Percentiles rank a stretch among this genome's conserved stretches.
Conservation (phyloP, 768 basidiomycete genomes). For the Leccinum obscurum region DNA sequence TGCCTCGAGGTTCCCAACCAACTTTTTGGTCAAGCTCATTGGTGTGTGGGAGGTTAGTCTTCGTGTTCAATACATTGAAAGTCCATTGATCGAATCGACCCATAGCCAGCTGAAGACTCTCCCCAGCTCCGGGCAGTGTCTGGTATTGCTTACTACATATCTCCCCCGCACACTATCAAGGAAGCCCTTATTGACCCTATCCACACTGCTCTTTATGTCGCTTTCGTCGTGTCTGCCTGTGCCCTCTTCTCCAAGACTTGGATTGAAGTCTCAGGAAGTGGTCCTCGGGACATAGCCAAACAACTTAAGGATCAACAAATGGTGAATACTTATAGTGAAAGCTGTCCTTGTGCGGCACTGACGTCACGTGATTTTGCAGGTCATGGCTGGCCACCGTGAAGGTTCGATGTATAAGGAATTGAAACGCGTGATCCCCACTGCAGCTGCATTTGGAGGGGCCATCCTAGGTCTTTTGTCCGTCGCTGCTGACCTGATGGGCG, state of each 20-base stretch:
- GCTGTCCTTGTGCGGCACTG: slow-evolving; percentile 3
- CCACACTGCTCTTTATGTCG: slow-evolving; percentile 87
- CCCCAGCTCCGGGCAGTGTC: slow-evolving; percentile 88
- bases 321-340: slow-evolving; percentile 42
- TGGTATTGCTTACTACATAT: slow-evolving; percentile 97
- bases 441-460: slow-evolving; percentile 97
- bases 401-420: slow-evolving; percentile 99
- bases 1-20: slow-evolving; percentile 84
- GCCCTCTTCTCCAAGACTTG: slow-evolving; percentile 99
- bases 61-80: neutral
- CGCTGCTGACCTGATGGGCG: slow-evolving; percentile 91
- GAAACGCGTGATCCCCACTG: slow-evolving; percentile 96
- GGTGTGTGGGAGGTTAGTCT: slow-evolving; percentile 95
- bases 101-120: slow-evolving; percentile 88
- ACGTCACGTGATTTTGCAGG: slow-evolving; percentile 36
- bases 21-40: slow-evolving; percentile 85
- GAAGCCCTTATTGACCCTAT: slow-evolving; percentile 90
- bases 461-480: slow-evolving; percentile 91
- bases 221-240: slow-evolving; percentile 91
- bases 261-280: slow-evolving; percentile 97
- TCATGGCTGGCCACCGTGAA: slow-evolving; percentile 90
- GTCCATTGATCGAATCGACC: slow-evolving; percentile 7
- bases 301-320: slow-evolving; percentile 99
- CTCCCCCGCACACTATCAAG: slow-evolving; percentile 91
- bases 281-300: slow-evolving; percentile 94